Evolutionary conservation across 129 eudicot species (phyloP).

Genomic region (Erigeron canadensis): DNA sequence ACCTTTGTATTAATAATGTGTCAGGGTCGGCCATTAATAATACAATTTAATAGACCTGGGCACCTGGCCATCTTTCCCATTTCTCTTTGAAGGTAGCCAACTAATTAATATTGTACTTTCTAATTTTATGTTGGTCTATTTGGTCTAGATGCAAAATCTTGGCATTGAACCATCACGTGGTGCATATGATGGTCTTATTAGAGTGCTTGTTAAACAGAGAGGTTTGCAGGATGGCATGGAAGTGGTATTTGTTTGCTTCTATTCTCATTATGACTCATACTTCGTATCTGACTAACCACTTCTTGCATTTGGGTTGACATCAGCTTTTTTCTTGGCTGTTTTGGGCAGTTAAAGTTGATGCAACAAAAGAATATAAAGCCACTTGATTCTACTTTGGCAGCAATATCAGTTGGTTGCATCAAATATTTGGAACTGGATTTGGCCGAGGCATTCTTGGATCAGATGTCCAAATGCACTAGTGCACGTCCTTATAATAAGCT

Average conservation of each 20-base stretch:
- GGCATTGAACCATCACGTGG: constrained; percentile 70
- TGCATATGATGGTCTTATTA: constrained; percentile 65
- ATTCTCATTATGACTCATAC: not conserved
- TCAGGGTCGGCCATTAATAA: not conserved
- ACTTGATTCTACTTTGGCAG: constrained; percentile 65
- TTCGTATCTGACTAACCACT: constrained; percentile 11
- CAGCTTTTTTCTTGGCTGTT: constrained; percentile 6
- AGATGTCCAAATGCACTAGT: constrained; percentile 36
- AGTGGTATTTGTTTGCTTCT: constrained; percentile 43
- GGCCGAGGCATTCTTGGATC: constrained; percentile 61
- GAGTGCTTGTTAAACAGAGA: constrained; percentile 44
- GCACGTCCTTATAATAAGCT: constrained; percentile 64
- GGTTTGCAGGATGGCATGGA: constrained; percentile 58
- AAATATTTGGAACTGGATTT: constrained; percentile 56
- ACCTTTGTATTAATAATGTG: too few species aligned
- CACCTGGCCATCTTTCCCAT: not conserved
- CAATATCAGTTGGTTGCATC: constrained; percentile 64
- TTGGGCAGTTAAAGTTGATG: constrained; percentile 68
- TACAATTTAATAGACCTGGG: not conserved
- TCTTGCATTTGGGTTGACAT: constrained; percentile 3
- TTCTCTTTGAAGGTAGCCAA: not conserved
- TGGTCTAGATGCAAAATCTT: constrained; percentile 78
- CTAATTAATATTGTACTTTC: not conserved
- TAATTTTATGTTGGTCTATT: constrained; percentile 14
- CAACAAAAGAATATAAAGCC: constrained; percentile 62